Evolutionary conservation across 306 rosid species (phyloP).

Genomic region (Pachyrhizus erosus): DNA sequence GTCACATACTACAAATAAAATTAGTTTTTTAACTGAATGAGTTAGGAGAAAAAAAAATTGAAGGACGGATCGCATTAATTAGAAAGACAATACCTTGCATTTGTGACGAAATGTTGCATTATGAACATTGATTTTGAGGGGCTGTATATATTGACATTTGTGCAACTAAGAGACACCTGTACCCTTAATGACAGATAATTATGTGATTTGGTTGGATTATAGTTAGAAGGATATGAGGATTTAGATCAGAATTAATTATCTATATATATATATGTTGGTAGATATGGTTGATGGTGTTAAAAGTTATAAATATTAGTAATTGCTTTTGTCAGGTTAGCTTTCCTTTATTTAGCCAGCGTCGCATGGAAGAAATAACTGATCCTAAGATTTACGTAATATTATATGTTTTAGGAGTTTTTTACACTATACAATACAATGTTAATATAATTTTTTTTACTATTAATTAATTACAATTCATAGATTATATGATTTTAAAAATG

Average conservation of each 20-base stretch:
- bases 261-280: neutral
- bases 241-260: neutral
- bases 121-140: neutral
- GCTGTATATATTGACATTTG: neutral
- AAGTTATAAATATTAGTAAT: neutral
- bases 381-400: neutral
- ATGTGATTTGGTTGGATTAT: neutral
- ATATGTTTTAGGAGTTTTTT: too few relatives aligned
- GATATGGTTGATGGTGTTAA: neutral
- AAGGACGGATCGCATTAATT: neutral
- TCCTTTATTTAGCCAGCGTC: neutral
- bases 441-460: too few relatives aligned
- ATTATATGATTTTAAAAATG: too few relatives aligned
- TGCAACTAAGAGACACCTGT: neutral
- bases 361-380: neutral
- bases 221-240: neutral
- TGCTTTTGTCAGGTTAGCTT: slow-evolving; percentile 8
- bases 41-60: too few relatives aligned
- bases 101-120: neutral
- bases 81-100: neutral
- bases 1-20: too few relatives aligned
- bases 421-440: too few relatives aligned
- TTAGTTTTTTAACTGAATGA: too few relatives aligned
- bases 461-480: too few relatives aligned
- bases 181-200: neutral